Base-by-base conservation (phyloP, 1,284 basidiomycete genomes). In the Apiotrichum porosum region DNA sequence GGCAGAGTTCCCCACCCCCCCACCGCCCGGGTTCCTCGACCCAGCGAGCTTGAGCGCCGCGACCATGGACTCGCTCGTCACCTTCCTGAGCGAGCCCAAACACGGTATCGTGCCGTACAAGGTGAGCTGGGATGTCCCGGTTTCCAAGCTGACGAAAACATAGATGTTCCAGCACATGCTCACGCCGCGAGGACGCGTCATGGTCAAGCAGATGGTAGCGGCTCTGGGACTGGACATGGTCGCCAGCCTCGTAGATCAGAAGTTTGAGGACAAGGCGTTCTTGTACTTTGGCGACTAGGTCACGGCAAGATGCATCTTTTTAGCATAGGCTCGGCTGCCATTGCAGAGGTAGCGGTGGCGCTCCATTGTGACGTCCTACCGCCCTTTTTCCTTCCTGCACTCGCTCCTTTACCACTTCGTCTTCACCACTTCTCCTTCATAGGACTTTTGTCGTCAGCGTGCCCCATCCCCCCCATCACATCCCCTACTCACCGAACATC, bases 11-110 rank as follows among this genome's bases (percentile, higher is more conserved):
- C 68, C 68, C 1, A 40, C 49, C 0, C 64, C 65, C 4, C 57
- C 68, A 2, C 69, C 69, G 6, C 71, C 71, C 2, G 63, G 69
- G 0, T 72, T 69, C 48, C 41, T 51, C 8, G 56, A 67, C 40
- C 65, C 65, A 0, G 4, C 36, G 0, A 13, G 21, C 0, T 46
- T 72, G n/a, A n/a, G 53, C 5, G 35, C 55, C 5, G 42, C 49
- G 2, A 19, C 52, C 9, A n/a, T 72, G 0, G 56, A 61, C 22
- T 17, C 40, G 5, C 46, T 69, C n/a, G 34, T 68, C 4, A 57
- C 71, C 9, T 44, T 68, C 22, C 48, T 55, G 36, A 41, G 42
- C 13, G 48, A 43, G 3, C 46, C 37, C 15, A 18, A 19, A 15
- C 13, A 42, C 12, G 19, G 21, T 19, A 22, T 47, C n/a, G n/a